Conservation (phyloP, 352 stramenopile species). For the Peronospora destructor region DNA sequence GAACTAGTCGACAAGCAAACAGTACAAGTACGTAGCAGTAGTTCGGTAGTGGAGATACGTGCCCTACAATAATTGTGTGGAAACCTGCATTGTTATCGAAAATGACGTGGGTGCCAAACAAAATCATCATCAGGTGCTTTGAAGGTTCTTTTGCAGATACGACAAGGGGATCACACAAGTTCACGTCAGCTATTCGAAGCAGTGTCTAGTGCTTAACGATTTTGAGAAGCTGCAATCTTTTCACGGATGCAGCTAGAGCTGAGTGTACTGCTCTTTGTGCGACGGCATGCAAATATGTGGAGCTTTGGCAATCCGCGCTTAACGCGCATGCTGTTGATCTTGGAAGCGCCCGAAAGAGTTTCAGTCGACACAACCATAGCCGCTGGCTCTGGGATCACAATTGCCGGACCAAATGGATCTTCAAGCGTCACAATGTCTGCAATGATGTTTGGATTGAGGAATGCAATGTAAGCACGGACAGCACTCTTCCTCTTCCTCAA, state of each 20-base stretch:
- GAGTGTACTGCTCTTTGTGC: constrained; percentile 77
- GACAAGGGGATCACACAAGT: not conserved
- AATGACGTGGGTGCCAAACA: not conserved
- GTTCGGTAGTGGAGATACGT: constrained; percentile 2
- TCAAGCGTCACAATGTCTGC: constrained; percentile 71
- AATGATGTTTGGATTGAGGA: constrained; percentile 56
- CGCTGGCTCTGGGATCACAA: constrained; percentile 56
- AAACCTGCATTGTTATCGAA: constrained; percentile 1
- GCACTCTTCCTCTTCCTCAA: constrained; percentile 46
- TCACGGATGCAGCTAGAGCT: constrained; percentile 80
- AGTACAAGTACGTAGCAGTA: constrained; percentile 19
- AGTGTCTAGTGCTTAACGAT: constrained; percentile 4
- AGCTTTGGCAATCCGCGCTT: constrained; percentile 51
- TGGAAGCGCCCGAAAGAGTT: constrained; percentile 63
- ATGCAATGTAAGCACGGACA: constrained; percentile 53
- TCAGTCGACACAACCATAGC: constrained; percentile 84
- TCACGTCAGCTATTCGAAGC: not conserved
- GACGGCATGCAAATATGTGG: constrained; percentile 68
- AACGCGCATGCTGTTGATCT: constrained; percentile 77
- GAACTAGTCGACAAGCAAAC: constrained; percentile 9
- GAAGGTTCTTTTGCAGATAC: not conserved
- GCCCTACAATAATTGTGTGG: constrained; percentile 3
- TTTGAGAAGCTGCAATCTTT: constrained; percentile 35
- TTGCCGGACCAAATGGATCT: constrained; percentile 81
- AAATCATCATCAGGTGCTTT: not conserved